A percentile compares a stretch with the other conserved stretches of the same genome.
phyloP scores from a whole-genome alignment of 306 rosid genomes.

The Rosa lucieae region DNA sequence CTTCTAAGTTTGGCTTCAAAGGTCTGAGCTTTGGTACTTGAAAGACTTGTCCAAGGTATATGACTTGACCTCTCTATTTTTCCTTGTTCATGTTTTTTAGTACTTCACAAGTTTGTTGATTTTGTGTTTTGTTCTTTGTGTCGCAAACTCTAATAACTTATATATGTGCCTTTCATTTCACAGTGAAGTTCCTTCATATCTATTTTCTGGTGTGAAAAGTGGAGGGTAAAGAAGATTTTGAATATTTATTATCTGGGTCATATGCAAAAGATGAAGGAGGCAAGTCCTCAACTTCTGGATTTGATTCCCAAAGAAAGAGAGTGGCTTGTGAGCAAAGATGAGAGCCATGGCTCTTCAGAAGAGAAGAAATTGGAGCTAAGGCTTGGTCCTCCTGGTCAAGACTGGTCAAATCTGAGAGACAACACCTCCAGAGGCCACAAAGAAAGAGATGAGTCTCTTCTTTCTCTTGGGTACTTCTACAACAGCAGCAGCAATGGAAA shows the following conservation, averaged over 20 bases:
- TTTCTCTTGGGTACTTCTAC: slow-evolving; percentile 50
- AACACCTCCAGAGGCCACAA: slow-evolving; percentile 23
- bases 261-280: slow-evolving; percentile 27
- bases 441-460: slow-evolving; percentile 45
- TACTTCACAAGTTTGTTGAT: neutral
- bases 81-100: neutral
- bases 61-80: neutral
- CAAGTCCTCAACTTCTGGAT: slow-evolving; percentile 60
- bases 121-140: neutral
- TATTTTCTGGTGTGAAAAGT: neutral
- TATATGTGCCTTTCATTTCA: slow-evolving; percentile 1
- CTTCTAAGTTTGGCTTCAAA: slow-evolving; percentile 10
- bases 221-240: neutral
- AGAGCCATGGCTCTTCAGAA: slow-evolving; percentile 44
- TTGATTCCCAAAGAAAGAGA: slow-evolving; percentile 60
- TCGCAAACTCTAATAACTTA: slow-evolving; percentile 1
- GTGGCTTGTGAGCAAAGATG: slow-evolving; percentile 46
- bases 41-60: slow-evolving; percentile 17
- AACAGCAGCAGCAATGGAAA: slow-evolving; percentile 27
- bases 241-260: slow-evolving; percentile 11
- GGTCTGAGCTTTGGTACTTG: slow-evolving; percentile 32
- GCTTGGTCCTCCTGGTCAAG: slow-evolving; percentile 88
- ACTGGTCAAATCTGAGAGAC: slow-evolving; percentile 45
- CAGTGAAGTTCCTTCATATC: slow-evolving; percentile 18
- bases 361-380: slow-evolving; percentile 78